Evolutionary conservation across 495 filamentous ascomycete species (phyloP), one percentile per base, ranked within the genome.

Genomic region (Hyaloscypha variabilis): DNA sequence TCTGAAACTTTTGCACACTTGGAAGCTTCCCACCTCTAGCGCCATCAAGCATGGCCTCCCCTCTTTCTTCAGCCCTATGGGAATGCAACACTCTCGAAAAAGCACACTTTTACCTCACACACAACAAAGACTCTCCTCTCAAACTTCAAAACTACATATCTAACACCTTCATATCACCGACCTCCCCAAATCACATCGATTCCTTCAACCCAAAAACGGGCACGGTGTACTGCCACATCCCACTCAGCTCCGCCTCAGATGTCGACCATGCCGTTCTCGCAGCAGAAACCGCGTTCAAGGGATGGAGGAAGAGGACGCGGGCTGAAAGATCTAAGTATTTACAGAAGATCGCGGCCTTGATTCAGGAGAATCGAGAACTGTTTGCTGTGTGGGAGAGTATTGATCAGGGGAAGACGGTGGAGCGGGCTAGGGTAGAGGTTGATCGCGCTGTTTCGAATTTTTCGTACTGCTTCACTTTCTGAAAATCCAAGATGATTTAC

Each of bases 331-430:
- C 36, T 1, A 29, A 31, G 26, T 61, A 61, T 42, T 8, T 61
- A 2, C 58, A 51, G 39, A 26, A 25, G 10, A 61, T 61, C 21
- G 36, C 42, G 2, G 21, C 21, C 3, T 21, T 49, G 8, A 51
- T 61, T 4, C 21, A 51, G 28, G 25, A 49, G 26, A 50, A 61
- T 23, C 36, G 58, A 29, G 58, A 61, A 30, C 29, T 61, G 24
- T 61, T 61, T 30, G 58, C 58, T 1, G 58, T 61, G 5, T 61
- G 58, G 58, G 58, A 61, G 29, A 50, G 36, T 21, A 28, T 61
- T n/a, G 58, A 61, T 30, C 58, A 61, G n/a, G 58, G 58, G 10
- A 61, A 61, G 42, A 61, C 58, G n/a, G 17, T 61, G n/a, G 58
- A 61, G 42, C 17, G 58, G 21, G 58, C 42, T 17, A 61, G 58